Conservation (phyloP, 139 green algal species). For the Ettlia oleoabundans region DNA sequence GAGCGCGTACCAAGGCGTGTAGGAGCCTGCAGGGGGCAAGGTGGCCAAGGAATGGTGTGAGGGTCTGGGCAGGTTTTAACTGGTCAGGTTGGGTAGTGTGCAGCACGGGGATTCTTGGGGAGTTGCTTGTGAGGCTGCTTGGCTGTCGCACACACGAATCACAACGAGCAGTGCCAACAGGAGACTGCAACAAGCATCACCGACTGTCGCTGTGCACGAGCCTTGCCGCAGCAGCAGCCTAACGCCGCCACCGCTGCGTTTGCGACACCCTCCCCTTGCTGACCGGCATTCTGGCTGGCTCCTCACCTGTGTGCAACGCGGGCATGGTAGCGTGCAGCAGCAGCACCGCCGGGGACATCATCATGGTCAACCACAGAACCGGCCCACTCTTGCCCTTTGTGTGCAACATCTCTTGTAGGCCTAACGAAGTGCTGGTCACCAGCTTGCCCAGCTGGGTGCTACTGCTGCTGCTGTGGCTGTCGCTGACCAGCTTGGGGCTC, state of each 20-base stretch:
- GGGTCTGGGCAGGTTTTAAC: no score
- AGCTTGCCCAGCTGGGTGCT: neutral
- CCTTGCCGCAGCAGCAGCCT: no score
- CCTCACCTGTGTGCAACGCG: conserved; percentile 38
- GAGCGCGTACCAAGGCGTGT: conserved; percentile 14
- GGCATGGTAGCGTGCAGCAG: conserved; percentile 58
- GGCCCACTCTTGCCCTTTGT: conserved; percentile 19
- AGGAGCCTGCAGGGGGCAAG: conserved; percentile 20
- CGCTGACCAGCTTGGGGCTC: no score
- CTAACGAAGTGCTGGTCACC: neutral
- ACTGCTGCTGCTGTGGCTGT: neutral
- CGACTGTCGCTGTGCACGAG: no score
- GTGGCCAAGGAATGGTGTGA: no score
- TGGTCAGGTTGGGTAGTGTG: no score
- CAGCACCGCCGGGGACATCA: conserved; percentile 38
- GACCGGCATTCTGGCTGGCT: neutral
- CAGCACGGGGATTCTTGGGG: no score
- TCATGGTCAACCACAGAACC: neutral
- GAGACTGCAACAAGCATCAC: neutral
- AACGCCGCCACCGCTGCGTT: no score
- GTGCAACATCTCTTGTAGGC: conserved; percentile 36
- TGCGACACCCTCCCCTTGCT: neutral
- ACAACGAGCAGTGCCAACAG: no score
- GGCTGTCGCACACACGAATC: no score
- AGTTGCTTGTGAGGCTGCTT: no score